These are phyloP conservation scores for Malus hybrid DNA, from an alignment of 331 rosid species.

Conservation along the genomic window DNA sequence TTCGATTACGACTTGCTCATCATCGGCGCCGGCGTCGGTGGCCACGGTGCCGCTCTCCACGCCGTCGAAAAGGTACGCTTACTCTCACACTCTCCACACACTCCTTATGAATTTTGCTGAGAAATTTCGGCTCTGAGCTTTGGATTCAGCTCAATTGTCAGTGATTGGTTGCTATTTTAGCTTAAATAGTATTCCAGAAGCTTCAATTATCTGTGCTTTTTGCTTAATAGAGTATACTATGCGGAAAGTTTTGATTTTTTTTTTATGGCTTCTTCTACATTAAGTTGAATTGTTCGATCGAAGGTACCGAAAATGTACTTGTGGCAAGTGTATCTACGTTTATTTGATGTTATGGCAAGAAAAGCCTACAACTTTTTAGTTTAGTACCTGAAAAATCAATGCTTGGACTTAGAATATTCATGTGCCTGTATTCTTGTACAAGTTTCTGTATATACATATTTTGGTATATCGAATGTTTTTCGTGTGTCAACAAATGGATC, in stretches of 20 bases:
- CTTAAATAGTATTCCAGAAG: background rate
- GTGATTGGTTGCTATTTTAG: background rate
- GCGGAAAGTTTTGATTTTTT: background rate
- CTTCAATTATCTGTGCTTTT: background rate
- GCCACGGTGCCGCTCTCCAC: conserved; percentile 97
- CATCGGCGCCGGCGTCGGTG: conserved; percentile 99
- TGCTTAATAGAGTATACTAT: background rate
- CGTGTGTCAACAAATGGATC: too few species aligned
- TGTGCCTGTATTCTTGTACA: background rate
- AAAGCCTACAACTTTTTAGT: background rate
- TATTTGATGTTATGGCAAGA: background rate
- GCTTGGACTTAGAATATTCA: background rate
- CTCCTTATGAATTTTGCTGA: background rate
- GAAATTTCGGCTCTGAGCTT: background rate
- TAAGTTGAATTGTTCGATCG: background rate
- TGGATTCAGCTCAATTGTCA: background rate
- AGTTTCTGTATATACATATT: too few species aligned
- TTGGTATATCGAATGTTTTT: too few species aligned
- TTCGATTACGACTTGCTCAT: conserved; percentile 88
- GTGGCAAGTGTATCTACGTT: background rate
- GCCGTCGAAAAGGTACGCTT: conserved; percentile 81
- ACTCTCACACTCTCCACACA: background rate
- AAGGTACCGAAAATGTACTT: background rate
- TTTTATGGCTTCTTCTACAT: background rate
- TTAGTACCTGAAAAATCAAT: background rate